These are phyloP conservation scores for Chlorella variabilis DNA, from an alignment of 163 green algal species.

Conservation along the genomic window DNA sequence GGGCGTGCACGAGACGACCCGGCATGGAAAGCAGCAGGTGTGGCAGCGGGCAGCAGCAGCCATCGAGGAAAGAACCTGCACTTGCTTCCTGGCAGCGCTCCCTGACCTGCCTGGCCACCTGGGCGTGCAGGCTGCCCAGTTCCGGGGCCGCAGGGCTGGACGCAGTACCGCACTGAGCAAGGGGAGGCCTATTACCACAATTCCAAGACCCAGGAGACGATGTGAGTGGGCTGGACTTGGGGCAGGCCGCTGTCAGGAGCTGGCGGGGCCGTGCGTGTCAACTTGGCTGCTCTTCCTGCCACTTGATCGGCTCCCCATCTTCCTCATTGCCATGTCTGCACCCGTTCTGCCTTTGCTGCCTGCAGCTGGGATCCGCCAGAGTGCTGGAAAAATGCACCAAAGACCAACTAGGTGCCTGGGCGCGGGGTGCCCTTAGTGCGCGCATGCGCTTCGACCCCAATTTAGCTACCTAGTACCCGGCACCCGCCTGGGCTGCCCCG, in stretches of 20 bases:
- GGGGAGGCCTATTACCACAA: conserved; percentile 55
- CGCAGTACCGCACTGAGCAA: conserved; percentile 56
- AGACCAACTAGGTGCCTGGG: background rate
- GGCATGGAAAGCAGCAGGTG: conserved; percentile 11
- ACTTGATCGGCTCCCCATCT: too few relatives aligned
- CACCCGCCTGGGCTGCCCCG: too few relatives aligned
- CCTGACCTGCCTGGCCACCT: too few relatives aligned
- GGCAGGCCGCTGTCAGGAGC: too few relatives aligned
- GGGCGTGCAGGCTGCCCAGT: conserved; percentile 52
- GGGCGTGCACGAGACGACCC: conserved; percentile 2
- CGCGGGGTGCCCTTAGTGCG: background rate
- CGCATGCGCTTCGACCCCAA: background rate
- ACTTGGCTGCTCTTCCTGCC: too few relatives aligned
- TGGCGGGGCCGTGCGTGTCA: too few relatives aligned
- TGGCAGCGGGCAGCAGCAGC: too few relatives aligned
- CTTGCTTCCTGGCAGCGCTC: too few relatives aligned
- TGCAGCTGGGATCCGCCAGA: conserved; percentile 29
- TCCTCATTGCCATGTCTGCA: too few relatives aligned
- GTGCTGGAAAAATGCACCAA: conserved; percentile 12
- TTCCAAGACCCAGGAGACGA: conserved; percentile 18
- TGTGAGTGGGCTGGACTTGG: conserved; percentile 1
- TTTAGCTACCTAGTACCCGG: too few relatives aligned
- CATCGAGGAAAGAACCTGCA: too few relatives aligned
- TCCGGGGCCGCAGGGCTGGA: conserved; percentile 55
- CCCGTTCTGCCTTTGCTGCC: background rate